Conservation (phyloP, 2,329 filamentous ascomycete genomes). For the Pseudogymnoascus sp. region DNA sequence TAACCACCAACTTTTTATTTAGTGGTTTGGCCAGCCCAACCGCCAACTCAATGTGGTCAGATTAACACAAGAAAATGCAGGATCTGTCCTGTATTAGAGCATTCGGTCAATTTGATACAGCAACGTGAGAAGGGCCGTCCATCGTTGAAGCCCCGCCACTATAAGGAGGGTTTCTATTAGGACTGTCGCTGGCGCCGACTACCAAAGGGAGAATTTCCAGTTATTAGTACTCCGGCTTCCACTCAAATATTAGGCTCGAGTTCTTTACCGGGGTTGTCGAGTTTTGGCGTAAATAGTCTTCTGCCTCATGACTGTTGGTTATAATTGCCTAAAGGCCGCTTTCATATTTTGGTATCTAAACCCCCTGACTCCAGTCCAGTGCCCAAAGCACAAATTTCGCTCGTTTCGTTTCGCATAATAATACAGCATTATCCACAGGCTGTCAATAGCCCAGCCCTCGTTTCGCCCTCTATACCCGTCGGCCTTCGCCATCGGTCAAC, state of each 20-base stretch:
- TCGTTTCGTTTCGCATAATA: not conserved
- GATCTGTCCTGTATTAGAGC: not conserved
- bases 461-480: not conserved
- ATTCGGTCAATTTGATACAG: not conserved
- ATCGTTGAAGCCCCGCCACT: too few species aligned
- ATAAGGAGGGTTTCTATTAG: too few species aligned
- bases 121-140: too few species aligned
- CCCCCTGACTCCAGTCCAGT: not conserved
- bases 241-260: too few species aligned
- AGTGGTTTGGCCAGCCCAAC: too few species aligned
- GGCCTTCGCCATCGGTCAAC: slow-evolving; percentile 13
- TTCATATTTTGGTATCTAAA: not conserved
- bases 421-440: not conserved
- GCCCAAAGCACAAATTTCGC: not conserved
- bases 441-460: not conserved
- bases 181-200: too few species aligned
- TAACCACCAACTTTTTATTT: too few species aligned
- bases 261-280: too few species aligned
- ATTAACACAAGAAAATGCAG: not conserved
- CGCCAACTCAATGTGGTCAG: not conserved
- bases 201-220: too few species aligned
- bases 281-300: not conserved
- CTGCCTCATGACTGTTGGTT: not conserved
- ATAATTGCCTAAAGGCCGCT: not conserved
- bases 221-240: too few species aligned